Evolutionary conservation across 2,329 filamentous ascomycete species (phyloP), one percentile per base, ranked within the genome.

Genomic region (Ophiostoma tasmaniense): DNA sequence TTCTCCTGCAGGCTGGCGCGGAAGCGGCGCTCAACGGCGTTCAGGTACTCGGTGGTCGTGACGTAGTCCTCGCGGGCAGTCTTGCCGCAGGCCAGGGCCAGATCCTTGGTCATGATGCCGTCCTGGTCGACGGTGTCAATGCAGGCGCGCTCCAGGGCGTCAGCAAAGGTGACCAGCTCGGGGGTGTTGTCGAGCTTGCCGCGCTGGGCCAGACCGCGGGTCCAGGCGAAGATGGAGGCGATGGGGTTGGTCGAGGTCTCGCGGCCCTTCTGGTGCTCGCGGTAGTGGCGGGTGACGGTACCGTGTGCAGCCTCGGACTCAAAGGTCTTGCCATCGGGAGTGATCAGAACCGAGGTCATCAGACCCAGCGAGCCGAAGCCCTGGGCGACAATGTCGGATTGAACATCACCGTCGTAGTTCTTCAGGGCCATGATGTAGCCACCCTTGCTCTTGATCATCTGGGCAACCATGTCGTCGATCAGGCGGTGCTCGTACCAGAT

Each of bases 401-500:
- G 95, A 73, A 99, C 95, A 76, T 99, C 95, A 80, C 95, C 95
- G 77, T 98, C 95, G 83, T 98, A 97, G 88, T 98, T 98, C 90
- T 99, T 99, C 80, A 98, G 87, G 72, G 95, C 95, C 85, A 98
- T 97, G 79, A 98, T 88, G 82, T 95, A 97, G 73, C 95, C 95
- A 75, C 95, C 95, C 76, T 90, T 88, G 82, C 91, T 95, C 91
- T 99, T 99, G 85, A 99, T 91, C 95, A 99, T 99, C 86, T 99
- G 95, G 66, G 95, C 95, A 73, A 99, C 95, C 95, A 99, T 98
- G 82, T 99, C 95, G 82, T 99, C 95, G 77, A 99, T 98, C 74
- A 99, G 85, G 77, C 95, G 91, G 84, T 99, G 95, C 89, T 99
- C 95, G 79, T 99, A 98, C 95, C 95, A 98, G 82, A 98, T 96